Base-by-base conservation (phyloP, 1,284 basidiomycete species). In the Sutorius eximius region DNA sequence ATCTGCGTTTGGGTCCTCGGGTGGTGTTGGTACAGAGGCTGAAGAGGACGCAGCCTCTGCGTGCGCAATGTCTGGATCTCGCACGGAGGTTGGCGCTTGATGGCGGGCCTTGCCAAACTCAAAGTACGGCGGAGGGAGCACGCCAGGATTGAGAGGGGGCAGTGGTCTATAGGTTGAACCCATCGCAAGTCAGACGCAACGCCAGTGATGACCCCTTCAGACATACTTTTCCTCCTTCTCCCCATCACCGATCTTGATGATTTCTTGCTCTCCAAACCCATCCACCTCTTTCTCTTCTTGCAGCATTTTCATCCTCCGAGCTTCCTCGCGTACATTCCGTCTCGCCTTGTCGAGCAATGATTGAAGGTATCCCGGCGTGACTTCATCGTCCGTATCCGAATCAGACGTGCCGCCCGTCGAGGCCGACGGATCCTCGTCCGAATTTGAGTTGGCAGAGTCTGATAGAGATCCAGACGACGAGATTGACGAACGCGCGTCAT, bases 91-190 rank as follows among this genome's bases (percentile, higher is more conserved):
- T 4, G 81, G 77, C 0, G 76, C 75, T 12, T 76, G 76, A 52
- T 72, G 71, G 44, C 75, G 73, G 36, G 68, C 66, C 57, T 74
- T 66, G 32, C 76, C 75, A 48, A 85, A 70, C 41, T 75, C 75
- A 59, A 90, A 81, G 67, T 92, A 92, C 6, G 82, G 74, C 7
- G 71, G 65, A 10, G 85, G 86, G 7, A 88, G 77, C 11, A 64
- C 66, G 44, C 85, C 85, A 48, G 87, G 82, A 64, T 91, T 76
- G 15, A 92, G 73, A 15, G 74, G 65, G 3, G 91, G 91, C 45
- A 92, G 69, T 33, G 81, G 80, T 59, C 86, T 91, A 59, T 9
- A 5, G 41, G 27, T 15, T 34, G 45, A 15, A 50, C 22, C 18
- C 49, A 44, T 20, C 24, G 24, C 51, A 22, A 44, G 58, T 62